phyloP scores from a whole-genome alignment of 192 early-diverging fungal species.

The Oehlia diaphana region DNA sequence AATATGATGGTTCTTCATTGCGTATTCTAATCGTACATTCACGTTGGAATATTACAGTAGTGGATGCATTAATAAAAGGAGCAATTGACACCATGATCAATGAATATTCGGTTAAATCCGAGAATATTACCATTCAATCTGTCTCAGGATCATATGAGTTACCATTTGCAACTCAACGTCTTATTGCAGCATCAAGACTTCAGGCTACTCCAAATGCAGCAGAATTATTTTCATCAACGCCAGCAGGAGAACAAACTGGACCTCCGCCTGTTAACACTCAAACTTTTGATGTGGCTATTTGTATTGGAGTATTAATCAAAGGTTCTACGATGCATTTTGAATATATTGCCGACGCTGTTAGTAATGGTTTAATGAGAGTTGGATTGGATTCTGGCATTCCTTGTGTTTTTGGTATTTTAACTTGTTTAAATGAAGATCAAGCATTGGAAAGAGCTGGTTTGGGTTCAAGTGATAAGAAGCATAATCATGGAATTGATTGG shows the following conservation, averaged over 20 bases:
- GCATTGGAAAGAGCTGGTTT: constrained; percentile 81
- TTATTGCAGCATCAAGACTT: constrained; percentile 68
- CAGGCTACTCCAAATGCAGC: constrained; percentile 53
- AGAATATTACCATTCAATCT: constrained; percentile 74
- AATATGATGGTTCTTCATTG: constrained; percentile 64
- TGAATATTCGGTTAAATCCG: constrained; percentile 62
- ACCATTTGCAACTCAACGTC: constrained; percentile 80
- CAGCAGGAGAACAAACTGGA: constrained; percentile 10
- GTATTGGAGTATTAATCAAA: constrained; percentile 98
- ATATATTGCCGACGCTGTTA: constrained; percentile 95
- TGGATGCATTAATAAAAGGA: constrained; percentile 79
- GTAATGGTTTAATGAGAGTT: constrained; percentile 95
- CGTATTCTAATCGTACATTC: constrained; percentile 86
- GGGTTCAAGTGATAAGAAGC: constrained; percentile 61
- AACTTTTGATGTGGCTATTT: constrained; percentile 85
- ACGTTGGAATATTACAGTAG: constrained; percentile 91
- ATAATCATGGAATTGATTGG: constrained; percentile 98
- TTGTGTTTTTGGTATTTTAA: constrained; percentile 95
- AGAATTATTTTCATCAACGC: constrained; percentile 55
- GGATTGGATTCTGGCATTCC: constrained; percentile 85
- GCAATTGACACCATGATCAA: constrained; percentile 63
- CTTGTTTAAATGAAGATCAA: constrained; percentile 93
- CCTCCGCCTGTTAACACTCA: background rate
- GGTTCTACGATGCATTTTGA: constrained; percentile 99
- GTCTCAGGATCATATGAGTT: constrained; percentile 96